phyloP scores from a whole-genome alignment of 305 asterid species.

The Caryopteris hybrid region DNA sequence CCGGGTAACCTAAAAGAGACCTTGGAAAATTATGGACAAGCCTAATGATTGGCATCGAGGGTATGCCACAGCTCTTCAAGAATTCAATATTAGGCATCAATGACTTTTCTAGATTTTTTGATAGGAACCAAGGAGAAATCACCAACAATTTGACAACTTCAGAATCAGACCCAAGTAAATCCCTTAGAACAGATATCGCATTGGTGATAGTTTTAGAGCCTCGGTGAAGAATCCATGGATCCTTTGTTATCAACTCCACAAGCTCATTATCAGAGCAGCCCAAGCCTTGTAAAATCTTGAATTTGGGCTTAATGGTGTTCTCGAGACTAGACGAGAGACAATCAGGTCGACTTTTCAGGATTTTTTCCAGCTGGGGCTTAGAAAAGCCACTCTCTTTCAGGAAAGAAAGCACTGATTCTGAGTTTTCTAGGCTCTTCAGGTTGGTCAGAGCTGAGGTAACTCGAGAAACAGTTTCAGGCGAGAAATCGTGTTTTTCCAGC shows the following conservation, averaged over 20 bases:
- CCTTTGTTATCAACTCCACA: slow-evolving; percentile 8
- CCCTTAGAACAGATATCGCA: slow-evolving; percentile 12
- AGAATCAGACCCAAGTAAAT: slow-evolving; percentile 13
- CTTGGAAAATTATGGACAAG: slow-evolving; percentile 18
- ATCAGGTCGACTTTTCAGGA: too few relatives aligned
- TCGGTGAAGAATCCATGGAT: slow-evolving; percentile 12
- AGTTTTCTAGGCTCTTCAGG: too few relatives aligned
- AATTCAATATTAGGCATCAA: slow-evolving; percentile 28
- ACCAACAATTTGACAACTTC: slow-evolving; percentile 19
- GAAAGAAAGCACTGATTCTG: too few relatives aligned
- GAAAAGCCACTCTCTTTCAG: too few relatives aligned
- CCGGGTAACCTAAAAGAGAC: slow-evolving; percentile 16
- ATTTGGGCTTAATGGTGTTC: too few relatives aligned
- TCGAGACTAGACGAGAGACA: too few relatives aligned
- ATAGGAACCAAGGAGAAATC: slow-evolving; percentile 1
- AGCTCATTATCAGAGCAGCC: slow-evolving; percentile 13
- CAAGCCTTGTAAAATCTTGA: not conserved
- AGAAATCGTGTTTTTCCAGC: slow-evolving; percentile 11
- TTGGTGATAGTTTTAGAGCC: not conserved
- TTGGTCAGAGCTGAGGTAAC: not conserved
- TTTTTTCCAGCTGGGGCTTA: too few relatives aligned
- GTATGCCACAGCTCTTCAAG: slow-evolving; percentile 31
- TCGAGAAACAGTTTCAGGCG: slow-evolving; percentile 6
- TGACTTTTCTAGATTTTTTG: slow-evolving; percentile 13
- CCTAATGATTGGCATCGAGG: not conserved